Evolutionary conservation across 2,329 filamentous ascomycete genomes (phyloP), one percentile per base, ranked within the genome.

Genomic region (Trichophyton rubrum): DNA sequence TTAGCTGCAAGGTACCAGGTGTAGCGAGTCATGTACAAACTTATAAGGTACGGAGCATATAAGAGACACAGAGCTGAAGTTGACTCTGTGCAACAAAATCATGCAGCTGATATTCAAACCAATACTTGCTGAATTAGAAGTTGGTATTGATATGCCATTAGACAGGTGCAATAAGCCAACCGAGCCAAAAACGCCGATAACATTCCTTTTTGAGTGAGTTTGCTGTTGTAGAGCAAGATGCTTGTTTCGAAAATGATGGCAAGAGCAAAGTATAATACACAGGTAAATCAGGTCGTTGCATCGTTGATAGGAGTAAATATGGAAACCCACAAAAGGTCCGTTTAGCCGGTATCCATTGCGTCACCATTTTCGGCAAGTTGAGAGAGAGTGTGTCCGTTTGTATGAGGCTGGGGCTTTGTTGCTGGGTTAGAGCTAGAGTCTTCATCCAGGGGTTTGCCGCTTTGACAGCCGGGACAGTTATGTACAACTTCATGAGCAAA

Each of bases 401-500:
- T 45, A 20, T 55, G 41, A 8, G 22, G 35, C 15, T 40, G 33
- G n/a, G 59, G 11, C 3, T 38, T 38, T 38, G 33, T 11, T 27
- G 45, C 20, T 24, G 45, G 5, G 4, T 51, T 22, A 15, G 20
- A 13, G 9, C 11, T 22, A 24, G 22, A 24, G 13, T 11, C 41
- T 5, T 56, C 30, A 9, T 27, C 7, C 22, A 53, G 58, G 22
- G 62, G 53, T 53, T 64, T 68, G 58, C 67, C 70, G 65, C 77
- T 79, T 65, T 85, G 86, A 72, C 93, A 99, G 0, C 92, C 92
- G 0, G 93, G 91, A 69, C 93, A 99, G 73, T 97, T 97, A 72
- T 99, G 92, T 58, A 96, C 82, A 11, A 95, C 84, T 75, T 96
- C 90, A 71, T 99, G 93, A 24, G 89, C 88, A 75, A 93, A 96